Conservation (phyloP, 2,329 filamentous ascomycete genomes). For the Aspergillus versicolor region DNA sequence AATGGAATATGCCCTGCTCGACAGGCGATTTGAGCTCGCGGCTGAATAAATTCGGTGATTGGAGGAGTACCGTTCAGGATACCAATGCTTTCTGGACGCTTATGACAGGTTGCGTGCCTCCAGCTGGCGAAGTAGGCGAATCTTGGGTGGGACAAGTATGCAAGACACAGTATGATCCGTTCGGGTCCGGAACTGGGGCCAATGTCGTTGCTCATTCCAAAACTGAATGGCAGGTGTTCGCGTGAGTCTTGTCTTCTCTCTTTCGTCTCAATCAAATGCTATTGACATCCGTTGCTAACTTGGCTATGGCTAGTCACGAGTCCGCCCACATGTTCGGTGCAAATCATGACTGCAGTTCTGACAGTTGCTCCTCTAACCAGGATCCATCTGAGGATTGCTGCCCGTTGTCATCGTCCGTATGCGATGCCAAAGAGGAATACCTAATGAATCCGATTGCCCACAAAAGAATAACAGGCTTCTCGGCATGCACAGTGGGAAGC, state of each 20-base stretch:
- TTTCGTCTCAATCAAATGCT: too few species aligned
- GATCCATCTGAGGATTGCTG: slow-evolving; percentile 65
- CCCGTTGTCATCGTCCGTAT: slow-evolving; percentile 63
- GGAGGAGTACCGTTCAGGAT: slow-evolving; percentile 74
- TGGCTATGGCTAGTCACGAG: slow-evolving; percentile 59
- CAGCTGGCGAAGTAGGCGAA: slow-evolving; percentile 77
- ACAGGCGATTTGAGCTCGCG: slow-evolving; percentile 18
- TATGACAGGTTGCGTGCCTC: slow-evolving; percentile 70
- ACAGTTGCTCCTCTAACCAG: slow-evolving; percentile 53
- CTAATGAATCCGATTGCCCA: slow-evolving; percentile 58
- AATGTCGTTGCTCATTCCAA: slow-evolving; percentile 82
- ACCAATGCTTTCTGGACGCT: slow-evolving; percentile 90
- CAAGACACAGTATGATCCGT: slow-evolving; percentile 15
- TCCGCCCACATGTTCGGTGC: slow-evolving; percentile 90
- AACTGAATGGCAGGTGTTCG: slow-evolving; percentile 90
- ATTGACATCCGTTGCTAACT: neutral
- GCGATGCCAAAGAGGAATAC: slow-evolving; percentile 69
- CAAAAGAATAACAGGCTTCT: slow-evolving; percentile 70
- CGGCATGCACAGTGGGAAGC: slow-evolving; percentile 80
- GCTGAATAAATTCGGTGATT: slow-evolving; percentile 72
- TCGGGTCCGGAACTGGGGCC: slow-evolving; percentile 40
- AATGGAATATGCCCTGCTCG: slow-evolving; percentile 18
- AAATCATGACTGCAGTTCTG: slow-evolving; percentile 55
- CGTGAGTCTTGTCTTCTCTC: slow-evolving; percentile 36
- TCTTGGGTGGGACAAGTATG: slow-evolving; percentile 81